Evolutionary conservation across 2,329 filamentous ascomycete species (phyloP).

Genomic region (Paracorniculantispora psalliotae): DNA sequence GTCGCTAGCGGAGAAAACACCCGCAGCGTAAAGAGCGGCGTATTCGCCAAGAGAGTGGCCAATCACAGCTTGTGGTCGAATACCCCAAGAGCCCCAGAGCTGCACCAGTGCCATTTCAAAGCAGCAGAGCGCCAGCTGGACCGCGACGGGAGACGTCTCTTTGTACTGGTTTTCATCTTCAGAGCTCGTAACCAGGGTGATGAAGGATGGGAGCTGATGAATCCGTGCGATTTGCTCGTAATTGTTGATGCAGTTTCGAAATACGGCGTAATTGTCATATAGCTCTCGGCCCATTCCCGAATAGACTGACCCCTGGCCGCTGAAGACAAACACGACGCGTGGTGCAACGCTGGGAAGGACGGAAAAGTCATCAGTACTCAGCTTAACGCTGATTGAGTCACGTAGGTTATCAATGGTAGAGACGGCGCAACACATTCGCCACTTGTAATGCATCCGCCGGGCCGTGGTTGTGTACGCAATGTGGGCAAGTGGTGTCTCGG

Average conservation of each 20-base stretch:
- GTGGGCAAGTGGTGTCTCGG: constrained; percentile 47
- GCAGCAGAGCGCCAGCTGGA: constrained; percentile 50
- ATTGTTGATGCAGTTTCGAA: constrained; percentile 50
- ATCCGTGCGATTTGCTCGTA: constrained; percentile 48
- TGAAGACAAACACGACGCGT: constrained; percentile 46
- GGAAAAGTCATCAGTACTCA: neutral
- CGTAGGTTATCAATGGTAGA: constrained; percentile 15
- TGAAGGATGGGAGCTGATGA: constrained; percentile 53
- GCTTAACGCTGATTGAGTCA: constrained; percentile 28
- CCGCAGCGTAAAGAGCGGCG: constrained; percentile 53
- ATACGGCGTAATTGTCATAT: constrained; percentile 41
- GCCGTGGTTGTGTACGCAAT: constrained; percentile 64
- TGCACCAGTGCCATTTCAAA: constrained; percentile 54
- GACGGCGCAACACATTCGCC: constrained; percentile 48
- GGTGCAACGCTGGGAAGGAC: constrained; percentile 15
- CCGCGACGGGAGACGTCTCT: constrained; percentile 24
- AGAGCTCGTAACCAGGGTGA: constrained; percentile 32
- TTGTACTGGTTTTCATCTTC: constrained; percentile 29
- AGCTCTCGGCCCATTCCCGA: constrained; percentile 48
- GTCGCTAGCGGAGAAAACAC: constrained; percentile 66
- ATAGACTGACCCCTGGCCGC: constrained; percentile 52
- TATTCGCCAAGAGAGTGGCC: constrained; percentile 50
- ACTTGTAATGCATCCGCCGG: constrained; percentile 54
- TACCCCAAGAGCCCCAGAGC: constrained; percentile 48
- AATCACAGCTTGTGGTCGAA: constrained; percentile 51